These are phyloP conservation scores for Trapa bicornis DNA, from an alignment of 345 rosid genomes.

Conservation along the genomic window DNA sequence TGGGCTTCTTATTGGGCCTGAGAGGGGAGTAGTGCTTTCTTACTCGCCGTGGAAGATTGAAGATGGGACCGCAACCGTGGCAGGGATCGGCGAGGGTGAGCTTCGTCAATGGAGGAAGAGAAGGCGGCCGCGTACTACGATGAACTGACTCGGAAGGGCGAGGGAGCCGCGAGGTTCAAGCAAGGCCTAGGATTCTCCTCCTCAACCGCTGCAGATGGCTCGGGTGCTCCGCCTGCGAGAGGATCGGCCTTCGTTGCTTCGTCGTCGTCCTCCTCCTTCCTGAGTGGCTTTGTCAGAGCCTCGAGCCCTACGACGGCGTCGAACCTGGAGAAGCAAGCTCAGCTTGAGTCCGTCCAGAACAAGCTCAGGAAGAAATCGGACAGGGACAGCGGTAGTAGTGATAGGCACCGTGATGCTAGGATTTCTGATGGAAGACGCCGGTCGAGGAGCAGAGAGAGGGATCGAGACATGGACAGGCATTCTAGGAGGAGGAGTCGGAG, in stretches of 20 bases:
- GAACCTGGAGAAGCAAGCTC: slow-evolving; percentile 43
- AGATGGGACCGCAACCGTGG: background rate
- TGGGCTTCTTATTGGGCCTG: too few species aligned
- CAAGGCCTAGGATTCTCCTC: slow-evolving; percentile 85
- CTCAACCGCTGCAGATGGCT: slow-evolving; percentile 36
- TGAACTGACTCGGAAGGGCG: slow-evolving; percentile 75
- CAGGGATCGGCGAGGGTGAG: background rate
- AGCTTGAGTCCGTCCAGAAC: slow-evolving; percentile 50
- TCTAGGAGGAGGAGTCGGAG: slow-evolving; percentile 30
- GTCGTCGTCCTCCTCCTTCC: slow-evolving; percentile 56
- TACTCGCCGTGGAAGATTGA: background rate
- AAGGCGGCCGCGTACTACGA: slow-evolving; percentile 74
- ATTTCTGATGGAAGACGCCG: slow-evolving; percentile 21
- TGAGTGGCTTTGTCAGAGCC: slow-evolving; percentile 58
- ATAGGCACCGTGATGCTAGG: slow-evolving; percentile 11
- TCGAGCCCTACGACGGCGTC: slow-evolving; percentile 43
- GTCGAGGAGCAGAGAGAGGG: slow-evolving; percentile 22
- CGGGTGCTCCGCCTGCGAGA: slow-evolving; percentile 41
- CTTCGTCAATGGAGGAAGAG: slow-evolving; percentile 51
- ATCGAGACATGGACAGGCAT: slow-evolving; percentile 24
- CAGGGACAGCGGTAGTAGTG: slow-evolving; percentile 7
- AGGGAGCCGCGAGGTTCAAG: slow-evolving; percentile 93
- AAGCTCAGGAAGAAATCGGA: slow-evolving; percentile 54
- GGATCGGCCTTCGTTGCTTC: slow-evolving; percentile 30
- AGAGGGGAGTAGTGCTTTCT: too few species aligned